These are phyloP conservation scores for Somion occarium DNA, from an alignment of 1,284 basidiomycete species.

Conservation along the genomic window DNA sequence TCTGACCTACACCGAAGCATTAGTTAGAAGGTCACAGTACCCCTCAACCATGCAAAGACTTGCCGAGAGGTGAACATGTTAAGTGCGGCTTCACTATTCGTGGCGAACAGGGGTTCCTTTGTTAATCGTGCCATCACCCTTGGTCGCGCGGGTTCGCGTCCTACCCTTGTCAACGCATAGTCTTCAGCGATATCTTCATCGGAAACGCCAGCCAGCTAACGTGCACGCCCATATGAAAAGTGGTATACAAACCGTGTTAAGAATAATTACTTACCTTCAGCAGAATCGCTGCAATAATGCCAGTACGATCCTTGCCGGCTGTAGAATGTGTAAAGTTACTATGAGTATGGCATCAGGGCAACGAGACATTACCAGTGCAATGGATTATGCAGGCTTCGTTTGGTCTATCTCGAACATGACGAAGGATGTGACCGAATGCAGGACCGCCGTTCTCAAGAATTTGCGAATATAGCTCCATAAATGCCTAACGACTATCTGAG, in stretches of 20 bases:
- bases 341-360: slow-evolving; percentile 11
- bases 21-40: neutral
- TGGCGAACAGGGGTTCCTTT: slow-evolving; percentile 65
- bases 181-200: slow-evolving; percentile 63
- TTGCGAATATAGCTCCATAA: slow-evolving; percentile 76
- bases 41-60: slow-evolving; percentile 12
- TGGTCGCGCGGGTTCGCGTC: slow-evolving; percentile 68
- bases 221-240: too few species aligned
- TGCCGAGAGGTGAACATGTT: slow-evolving; percentile 78
- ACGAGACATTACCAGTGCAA: slow-evolving; percentile 69
- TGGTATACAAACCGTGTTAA: too few species aligned
- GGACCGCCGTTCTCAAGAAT: slow-evolving; percentile 67
- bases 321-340: neutral
- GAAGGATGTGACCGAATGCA: slow-evolving; percentile 60
- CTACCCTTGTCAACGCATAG: slow-evolving; percentile 69
- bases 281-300: slow-evolving; percentile 67
- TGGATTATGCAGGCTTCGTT: slow-evolving; percentile 63
- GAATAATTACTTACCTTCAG: slow-evolving; percentile 57
- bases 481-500: slow-evolving; percentile 45
- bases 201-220: slow-evolving; percentile 66
- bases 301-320: slow-evolving; percentile 77
- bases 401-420: slow-evolving; percentile 66
- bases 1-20: slow-evolving; percentile 41
- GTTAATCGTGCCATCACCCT: slow-evolving; percentile 61
- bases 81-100: slow-evolving; percentile 64